Conservation (phyloP, 73 alveolate species). For the Blepharisma stoltei region DNA sequence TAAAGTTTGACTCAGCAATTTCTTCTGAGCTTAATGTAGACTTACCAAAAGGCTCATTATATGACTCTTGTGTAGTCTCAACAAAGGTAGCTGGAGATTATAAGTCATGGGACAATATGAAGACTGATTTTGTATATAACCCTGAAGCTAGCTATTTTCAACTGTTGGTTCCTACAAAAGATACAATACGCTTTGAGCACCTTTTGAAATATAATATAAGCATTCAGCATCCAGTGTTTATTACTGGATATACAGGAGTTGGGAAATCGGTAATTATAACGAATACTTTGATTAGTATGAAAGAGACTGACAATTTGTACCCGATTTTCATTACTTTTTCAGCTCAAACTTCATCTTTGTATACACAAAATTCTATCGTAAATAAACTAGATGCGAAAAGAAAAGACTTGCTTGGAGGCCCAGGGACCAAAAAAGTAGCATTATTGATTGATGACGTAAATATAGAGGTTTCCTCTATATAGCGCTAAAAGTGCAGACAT, state of each 20-base stretch:
- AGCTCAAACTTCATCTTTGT: slow-evolving; percentile 96
- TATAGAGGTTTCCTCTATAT: too few relatives aligned
- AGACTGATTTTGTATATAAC: slow-evolving; percentile 65
- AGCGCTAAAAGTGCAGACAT: too few relatives aligned
- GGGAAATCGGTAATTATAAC: slow-evolving; percentile 86
- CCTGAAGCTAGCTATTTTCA: slow-evolving; percentile 59
- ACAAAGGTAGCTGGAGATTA: not conserved
- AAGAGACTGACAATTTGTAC: slow-evolving; percentile 55
- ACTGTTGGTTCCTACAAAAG: slow-evolving; percentile 95
- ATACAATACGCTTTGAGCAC: slow-evolving; percentile 86
- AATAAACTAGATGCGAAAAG: slow-evolving; percentile 42
- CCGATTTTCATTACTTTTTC: slow-evolving; percentile 84
- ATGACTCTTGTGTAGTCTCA: not conserved
- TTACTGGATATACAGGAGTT: slow-evolving; percentile 96
- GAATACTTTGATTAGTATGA: slow-evolving; percentile 38
- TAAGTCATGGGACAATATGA: slow-evolving; percentile 43
- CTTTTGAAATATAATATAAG: slow-evolving; percentile 23
- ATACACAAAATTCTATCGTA: slow-evolving; percentile 82
- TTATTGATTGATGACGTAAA: slow-evolving; percentile 96
- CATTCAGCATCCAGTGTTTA: slow-evolving; percentile 64
- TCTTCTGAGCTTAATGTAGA: not conserved
- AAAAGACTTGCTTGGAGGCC: slow-evolving; percentile 48
- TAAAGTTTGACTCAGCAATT: not conserved
- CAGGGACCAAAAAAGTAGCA: slow-evolving; percentile 28
- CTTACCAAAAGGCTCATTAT: slow-evolving; percentile 7